Evolutionary conservation across 2,329 filamentous ascomycete species (phyloP), one percentile per base, ranked within the genome.

Genomic region (Arthrobotrys entomopaga): DNA sequence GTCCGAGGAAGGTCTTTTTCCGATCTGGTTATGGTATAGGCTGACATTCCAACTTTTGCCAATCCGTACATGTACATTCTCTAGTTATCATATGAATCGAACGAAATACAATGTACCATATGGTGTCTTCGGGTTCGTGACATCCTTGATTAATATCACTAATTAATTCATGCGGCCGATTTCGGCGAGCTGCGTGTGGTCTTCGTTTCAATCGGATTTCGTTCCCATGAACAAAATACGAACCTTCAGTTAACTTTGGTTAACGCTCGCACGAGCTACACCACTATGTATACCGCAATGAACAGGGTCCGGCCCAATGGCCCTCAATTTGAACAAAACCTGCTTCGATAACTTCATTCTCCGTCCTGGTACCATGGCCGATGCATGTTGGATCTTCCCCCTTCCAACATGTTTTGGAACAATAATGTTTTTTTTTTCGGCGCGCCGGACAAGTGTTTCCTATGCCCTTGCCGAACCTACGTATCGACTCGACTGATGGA

Each of bases 1-100:
- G 29, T 34, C 29, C 29, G 29, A 34, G 29, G 29, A 34, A 34
- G 29, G 29, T 34, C 29, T 15, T 42, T 48, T 57, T 57, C 40
- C 63, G 70, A 67, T 74, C 63, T 59, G 70, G 67, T 67, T 50
- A 29, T 70, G 64, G 58, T 50, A 29, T 70, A 70, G 58, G 53
- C 50, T 64, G 58, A 64, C 58, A 57, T 63, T 61, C 43, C 38
- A 34, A 29, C 50, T n/a, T 22, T 13, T 70, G 49, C 65, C 58
- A 24, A 42, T 49, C 24, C 46, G n/a, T n/a, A n/a, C n/a, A n/a
- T n/a, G n/a, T 1, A 46, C 42, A 15, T 15, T 13, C 22, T 40
- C 26, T 38, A 20, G 1, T n/a, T 4, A 26, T 59, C 43, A 52
- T 50, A 15, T 34, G 29, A 10, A 34, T 3, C 6, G 6, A 34